Conservation (phyloP, 2,329 filamentous ascomycete species). For the Colletotrichum abscissum region DNA sequence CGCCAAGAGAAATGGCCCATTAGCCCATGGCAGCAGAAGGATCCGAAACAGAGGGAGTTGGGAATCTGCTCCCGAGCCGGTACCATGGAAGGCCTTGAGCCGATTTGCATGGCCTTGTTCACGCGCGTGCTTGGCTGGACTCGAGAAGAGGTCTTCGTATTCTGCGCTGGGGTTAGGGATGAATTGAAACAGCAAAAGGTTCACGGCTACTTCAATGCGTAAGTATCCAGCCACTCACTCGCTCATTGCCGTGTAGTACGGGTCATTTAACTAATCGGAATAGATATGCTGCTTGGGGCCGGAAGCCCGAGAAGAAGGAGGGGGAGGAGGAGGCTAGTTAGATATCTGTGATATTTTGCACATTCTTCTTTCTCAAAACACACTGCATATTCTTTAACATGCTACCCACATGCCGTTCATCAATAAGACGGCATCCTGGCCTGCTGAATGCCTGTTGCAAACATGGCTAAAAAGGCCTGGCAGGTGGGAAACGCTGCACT, state of each 20-base stretch:
- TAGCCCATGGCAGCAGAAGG: conserved; percentile 43
- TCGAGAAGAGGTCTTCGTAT: conserved; percentile 38
- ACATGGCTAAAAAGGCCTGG: no score
- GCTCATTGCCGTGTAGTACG: neutral
- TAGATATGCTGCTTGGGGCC: neutral
- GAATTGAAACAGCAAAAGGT: conserved; percentile 40
- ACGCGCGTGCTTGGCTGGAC: conserved; percentile 42
- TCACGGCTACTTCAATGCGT: conserved; percentile 42
- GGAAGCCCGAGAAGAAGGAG: neutral
- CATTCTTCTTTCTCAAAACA: no score
- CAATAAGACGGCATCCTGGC: no score
- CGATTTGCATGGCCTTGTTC: conserved; percentile 43
- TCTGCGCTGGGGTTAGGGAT: conserved; percentile 39
- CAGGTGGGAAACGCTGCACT: no score
- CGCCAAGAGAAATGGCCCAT: conserved; percentile 42
- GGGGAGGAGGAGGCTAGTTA: neutral
- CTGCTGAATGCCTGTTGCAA: no score
- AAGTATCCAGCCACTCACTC: neutral
- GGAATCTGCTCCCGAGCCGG: conserved; percentile 33
- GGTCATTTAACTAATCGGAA: neutral
- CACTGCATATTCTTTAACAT: no score
- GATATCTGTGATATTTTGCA: no score
- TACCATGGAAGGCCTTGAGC: conserved; percentile 39
- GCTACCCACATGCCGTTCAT: no score
- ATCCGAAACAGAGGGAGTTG: conserved; percentile 42